A percentile compares a stretch with the other conserved stretches of the same genome.
These are phyloP conservation scores for Trypanosoma melophagium DNA, from an alignment of 208 protist species.

Conservation along the genomic window DNA sequence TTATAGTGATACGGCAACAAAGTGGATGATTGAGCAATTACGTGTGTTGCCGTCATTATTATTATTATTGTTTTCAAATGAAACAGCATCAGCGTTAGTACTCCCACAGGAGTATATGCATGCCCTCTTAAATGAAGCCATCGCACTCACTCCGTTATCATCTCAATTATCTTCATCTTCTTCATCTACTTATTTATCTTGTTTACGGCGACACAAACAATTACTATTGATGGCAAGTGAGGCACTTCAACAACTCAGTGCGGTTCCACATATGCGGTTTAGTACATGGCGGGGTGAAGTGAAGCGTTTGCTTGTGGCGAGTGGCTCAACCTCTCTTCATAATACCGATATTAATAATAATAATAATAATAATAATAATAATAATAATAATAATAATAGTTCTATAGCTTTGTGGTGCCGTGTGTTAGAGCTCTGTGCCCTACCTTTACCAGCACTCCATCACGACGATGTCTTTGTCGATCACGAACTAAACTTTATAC, in stretches of 20 bases:
- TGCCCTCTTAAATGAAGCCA: constrained; percentile 29
- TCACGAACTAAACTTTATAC: constrained; percentile 28
- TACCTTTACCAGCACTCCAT: constrained; percentile 27
- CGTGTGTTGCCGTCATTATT: constrained; percentile 22
- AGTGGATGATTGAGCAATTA: constrained; percentile 27
- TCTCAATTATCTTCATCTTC: background rate
- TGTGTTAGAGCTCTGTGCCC: constrained; percentile 32
- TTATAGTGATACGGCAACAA: constrained; percentile 2
- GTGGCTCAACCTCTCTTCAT: background rate
- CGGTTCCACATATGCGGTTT: constrained; percentile 34
- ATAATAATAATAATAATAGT: background rate
- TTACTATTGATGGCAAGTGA: constrained; percentile 21
- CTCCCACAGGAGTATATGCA: constrained; percentile 32
- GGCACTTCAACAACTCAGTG: constrained; percentile 26
- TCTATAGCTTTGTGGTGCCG: constrained; percentile 14
- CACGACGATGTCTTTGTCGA: constrained; percentile 29
- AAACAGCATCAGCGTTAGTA: constrained; percentile 10
- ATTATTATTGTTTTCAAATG: constrained; percentile 17
- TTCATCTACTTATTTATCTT: background rate
- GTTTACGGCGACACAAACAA: constrained; percentile 7
- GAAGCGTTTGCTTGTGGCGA: constrained; percentile 28
- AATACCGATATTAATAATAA: background rate
- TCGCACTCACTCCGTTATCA: background rate
- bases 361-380: background rate
- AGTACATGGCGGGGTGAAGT: constrained; percentile 26